A percentile compares a stretch with the other conserved stretches of the same genome.
These are phyloP conservation scores for Tympanopsis confertula DNA, from an alignment of 2,329 filamentous ascomycete genomes.

Conservation along the genomic window DNA sequence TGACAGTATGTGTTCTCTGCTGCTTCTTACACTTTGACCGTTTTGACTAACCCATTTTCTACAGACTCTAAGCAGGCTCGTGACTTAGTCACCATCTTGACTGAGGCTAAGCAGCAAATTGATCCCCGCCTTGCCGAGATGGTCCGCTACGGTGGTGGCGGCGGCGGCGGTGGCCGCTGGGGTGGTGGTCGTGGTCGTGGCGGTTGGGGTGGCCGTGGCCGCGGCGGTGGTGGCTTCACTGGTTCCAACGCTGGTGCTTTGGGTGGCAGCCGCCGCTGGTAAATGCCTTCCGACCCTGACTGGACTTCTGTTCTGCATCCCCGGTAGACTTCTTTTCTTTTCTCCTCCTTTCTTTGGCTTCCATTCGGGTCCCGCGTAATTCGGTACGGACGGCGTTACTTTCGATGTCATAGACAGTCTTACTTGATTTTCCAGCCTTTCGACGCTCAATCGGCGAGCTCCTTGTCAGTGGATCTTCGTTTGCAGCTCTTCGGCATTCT, in stretches of 20 bases:
- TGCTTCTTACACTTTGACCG: neutral
- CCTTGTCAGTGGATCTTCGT: too few species aligned
- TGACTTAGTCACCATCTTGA: slow-evolving; percentile 84
- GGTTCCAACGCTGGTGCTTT: neutral
- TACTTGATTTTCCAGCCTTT: too few species aligned
- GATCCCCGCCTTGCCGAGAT: slow-evolving; percentile 93
- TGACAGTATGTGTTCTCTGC: slow-evolving; percentile 73
- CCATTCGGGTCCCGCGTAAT: neutral
- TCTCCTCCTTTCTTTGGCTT: neutral
- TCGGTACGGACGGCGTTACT: slow-evolving; percentile 1
- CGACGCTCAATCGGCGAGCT: too few species aligned
- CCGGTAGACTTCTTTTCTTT: neutral
- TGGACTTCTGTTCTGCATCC: neutral
- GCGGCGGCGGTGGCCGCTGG: slow-evolving; percentile 56
- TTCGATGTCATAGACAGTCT: neutral
- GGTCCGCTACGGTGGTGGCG: slow-evolving; percentile 80
- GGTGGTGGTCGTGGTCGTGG: slow-evolving; percentile 35
- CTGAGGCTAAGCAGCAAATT: slow-evolving; percentile 95
- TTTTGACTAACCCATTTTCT: slow-evolving; percentile 9
- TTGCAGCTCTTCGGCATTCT: too few species aligned
- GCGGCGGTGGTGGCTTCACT: slow-evolving; percentile 28
- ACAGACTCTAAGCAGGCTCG: slow-evolving; percentile 86
- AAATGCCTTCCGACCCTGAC: neutral
- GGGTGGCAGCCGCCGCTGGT: neutral
- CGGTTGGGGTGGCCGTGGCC: slow-evolving; percentile 36